Base-by-base conservation (phyloP, 495 filamentous ascomycete species). In the Xylaria castorea region DNA sequence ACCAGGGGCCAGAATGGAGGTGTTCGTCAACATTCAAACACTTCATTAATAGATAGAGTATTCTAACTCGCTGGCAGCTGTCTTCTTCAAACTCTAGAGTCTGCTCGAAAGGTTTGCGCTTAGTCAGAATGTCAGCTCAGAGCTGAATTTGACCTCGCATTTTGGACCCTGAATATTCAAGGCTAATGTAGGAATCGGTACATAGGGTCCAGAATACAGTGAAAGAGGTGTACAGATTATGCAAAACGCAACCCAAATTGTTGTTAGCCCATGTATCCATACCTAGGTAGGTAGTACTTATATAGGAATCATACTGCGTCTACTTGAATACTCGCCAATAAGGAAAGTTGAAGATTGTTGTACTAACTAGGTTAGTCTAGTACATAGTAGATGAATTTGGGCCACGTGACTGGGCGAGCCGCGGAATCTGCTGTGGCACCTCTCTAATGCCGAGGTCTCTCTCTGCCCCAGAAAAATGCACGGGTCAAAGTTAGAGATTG, bases 401-500 rank as follows among this genome's bases (percentile, higher is more conserved):
- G 16, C 58, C 34, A 61, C 58, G 58, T 61, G 58, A 61, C 25
- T 5, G 20, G 32, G 11, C 22, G 30, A 38, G 58, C 61, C 61
- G 61, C 58, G 58, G 58, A 38, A 61, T 22, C n/a, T 61, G 27
- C 30, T 60, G 16, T n/a, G 30, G 30, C 34, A 60, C n/a, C 0
- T 61, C 58, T 61, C 58, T 44, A 38, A 64, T 42, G 61, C 61
- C 61, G 61, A 64, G 61, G 61, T 44, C 18, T 38, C 38, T 30
- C 27, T 30, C 58, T 18, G 58, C 58, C 58, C 58, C 58, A 61
- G 5, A 36, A 20, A 36, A 34, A 18, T 36, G 30, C 16, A 36
- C 32, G 32, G 57, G 12, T 34, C 5, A 55, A n/a, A 11, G n/a
- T 11, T 48, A 53, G 14, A 25, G 51, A 30, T 30, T 55, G 51